A percentile compares a stretch with the other conserved stretches of the same genome.
Evolutionary conservation across 2,329 filamentous ascomycete species (phyloP).

Genomic region (Diaporthe aspalathi): DNA sequence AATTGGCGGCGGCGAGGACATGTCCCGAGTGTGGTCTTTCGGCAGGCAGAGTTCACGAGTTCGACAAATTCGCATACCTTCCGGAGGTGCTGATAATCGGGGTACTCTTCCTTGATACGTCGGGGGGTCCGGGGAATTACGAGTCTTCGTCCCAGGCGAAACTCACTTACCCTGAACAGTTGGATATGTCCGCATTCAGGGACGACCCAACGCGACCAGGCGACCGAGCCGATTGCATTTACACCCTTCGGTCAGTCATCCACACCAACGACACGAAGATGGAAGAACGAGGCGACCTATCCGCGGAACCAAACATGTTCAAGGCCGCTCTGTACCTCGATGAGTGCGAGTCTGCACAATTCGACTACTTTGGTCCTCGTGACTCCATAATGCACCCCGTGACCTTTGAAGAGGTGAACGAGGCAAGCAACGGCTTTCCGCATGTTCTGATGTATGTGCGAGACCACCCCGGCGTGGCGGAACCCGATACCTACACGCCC

Average conservation of each 20-base stretch:
- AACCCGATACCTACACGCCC: too few relatives aligned
- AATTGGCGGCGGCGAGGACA: not conserved
- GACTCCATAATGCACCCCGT: too few relatives aligned
- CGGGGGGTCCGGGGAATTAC: not conserved
- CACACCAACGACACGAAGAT: not conserved
- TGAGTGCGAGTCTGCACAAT: not conserved
- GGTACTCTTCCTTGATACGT: not conserved
- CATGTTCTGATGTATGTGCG: constrained; percentile 2
- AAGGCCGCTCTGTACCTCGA: not conserved
- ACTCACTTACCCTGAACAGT: not conserved
- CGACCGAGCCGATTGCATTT: not conserved
- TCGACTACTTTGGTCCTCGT: not conserved
- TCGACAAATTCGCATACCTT: constrained; percentile 5
- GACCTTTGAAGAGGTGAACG: not conserved
- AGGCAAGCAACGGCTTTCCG: not conserved
- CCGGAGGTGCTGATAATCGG: not conserved
- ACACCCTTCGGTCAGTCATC: constrained; percentile 9
- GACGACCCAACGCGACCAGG: not conserved
- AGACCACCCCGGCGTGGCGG: not conserved
- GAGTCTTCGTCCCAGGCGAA: not conserved
- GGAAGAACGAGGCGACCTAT: too few relatives aligned
- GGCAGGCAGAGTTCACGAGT: not conserved
- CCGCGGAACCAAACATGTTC: not conserved
- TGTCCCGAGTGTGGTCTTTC: not conserved
- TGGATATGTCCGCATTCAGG: constrained; percentile 11